Evolutionary conservation across 225 moss, liverwort and hornwort species (phyloP).

Genomic region (Marchantia paleacea): DNA sequence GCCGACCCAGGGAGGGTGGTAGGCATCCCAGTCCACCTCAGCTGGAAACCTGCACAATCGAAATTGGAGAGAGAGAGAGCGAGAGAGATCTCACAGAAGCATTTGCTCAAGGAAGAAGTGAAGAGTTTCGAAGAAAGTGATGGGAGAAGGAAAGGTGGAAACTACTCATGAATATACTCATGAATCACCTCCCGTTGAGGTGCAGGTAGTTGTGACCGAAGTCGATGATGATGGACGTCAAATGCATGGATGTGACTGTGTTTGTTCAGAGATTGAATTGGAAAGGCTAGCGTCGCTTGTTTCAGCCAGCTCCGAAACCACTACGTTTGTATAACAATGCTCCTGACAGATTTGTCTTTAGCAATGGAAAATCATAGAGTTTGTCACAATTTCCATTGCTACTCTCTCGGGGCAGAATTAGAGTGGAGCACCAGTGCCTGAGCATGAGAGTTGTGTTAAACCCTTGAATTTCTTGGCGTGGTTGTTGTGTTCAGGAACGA

Average conservation of each 20-base stretch:
- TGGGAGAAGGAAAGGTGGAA: conserved; percentile 22
- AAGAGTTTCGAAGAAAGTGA: too few relatives aligned
- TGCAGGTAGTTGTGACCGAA: conserved; percentile 16
- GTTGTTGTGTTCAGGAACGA: conserved; percentile 46
- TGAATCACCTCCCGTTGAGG: conserved; percentile 23
- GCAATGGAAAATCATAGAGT: background rate
- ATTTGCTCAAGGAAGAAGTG: too few relatives aligned
- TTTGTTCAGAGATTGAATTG: background rate
- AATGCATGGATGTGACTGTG: background rate
- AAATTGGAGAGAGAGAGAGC: too few relatives aligned
- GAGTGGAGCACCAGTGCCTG: background rate
- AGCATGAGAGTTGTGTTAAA: background rate
- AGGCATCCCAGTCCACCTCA: too few relatives aligned
- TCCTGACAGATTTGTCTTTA: background rate
- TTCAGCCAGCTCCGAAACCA: background rate
- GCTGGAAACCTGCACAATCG: too few relatives aligned
- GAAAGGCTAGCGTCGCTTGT: background rate
- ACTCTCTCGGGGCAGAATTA: background rate
- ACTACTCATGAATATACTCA: too few relatives aligned
- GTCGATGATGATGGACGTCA: too few relatives aligned
- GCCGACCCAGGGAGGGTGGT: too few relatives aligned
- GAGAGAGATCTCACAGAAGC: too few relatives aligned
- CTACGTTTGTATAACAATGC: background rate
- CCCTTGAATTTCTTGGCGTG: background rate
- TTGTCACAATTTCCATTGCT: background rate